Evolutionary conservation across 371 early-diverging fungal species (phyloP), one percentile per base, ranked within the genome.

Genomic region (Mucor velutinosus): DNA sequence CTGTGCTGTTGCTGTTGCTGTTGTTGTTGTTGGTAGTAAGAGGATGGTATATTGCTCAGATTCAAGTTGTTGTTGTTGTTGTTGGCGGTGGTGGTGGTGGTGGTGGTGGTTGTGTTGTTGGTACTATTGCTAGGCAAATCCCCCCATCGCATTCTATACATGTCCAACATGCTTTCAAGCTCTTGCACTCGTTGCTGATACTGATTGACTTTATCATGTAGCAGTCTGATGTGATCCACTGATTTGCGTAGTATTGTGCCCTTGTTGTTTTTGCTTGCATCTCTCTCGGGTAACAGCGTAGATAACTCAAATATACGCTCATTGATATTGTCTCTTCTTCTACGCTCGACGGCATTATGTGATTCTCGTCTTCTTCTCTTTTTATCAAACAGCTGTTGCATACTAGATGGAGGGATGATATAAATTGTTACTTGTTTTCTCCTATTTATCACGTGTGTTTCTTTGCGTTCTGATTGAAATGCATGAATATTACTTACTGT

Each of bases 301-400:
- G 74, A 71, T 47, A 76, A 25, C 61, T 74, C 74, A 49, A 92
- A 90, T 65, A 97, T 97, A 74, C 93, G 93, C 73, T 97, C 97
- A 72, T 97, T 97, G 77, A 97, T 97, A 81, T 95, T 93, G 72
- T 97, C 97, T 57, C 97, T 87, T 57, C 97, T 87, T 57, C 97
- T 89, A 61, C 97, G 86, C 75, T 97, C 97, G 33, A 97, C 95
- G 49, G 76, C 71, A 69, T 78, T 78, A 49, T 78, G 78, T 15
- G 74, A 73, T 71, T 78, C 78, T 33, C 78, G 65, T 65, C 78
- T 71, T 66, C 69, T 68, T 67, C 68, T 63, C 37, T 73, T 75
- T 63, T 76, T 78, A 53, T 78, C 78, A 64, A 76, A 75, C 45
- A 78, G 51, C 30, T 67, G 60, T 64, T 73, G 73, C 73, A 77